Evolutionary conservation across 495 filamentous ascomycete species (phyloP).

Genomic region (Podospora anserina): DNA sequence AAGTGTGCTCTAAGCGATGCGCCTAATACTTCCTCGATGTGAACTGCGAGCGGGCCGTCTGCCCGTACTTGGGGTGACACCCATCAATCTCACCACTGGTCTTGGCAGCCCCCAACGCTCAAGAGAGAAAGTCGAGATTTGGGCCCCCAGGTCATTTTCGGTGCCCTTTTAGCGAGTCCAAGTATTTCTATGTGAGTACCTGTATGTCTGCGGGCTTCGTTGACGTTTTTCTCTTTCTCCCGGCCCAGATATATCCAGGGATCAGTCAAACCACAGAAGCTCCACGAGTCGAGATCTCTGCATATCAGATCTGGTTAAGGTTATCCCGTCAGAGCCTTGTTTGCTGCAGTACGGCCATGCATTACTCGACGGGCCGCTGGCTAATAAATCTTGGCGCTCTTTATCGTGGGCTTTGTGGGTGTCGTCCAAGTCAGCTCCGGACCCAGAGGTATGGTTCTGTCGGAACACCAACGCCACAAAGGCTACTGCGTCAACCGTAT

Average conservation of each 20-base stretch:
- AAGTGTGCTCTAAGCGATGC: not conserved
- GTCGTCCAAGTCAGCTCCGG: not conserved
- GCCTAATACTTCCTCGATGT: not conserved
- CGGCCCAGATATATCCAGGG: not conserved
- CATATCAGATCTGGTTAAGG: constrained; percentile 3
- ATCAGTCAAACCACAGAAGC: not conserved
- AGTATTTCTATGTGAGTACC: not conserved
- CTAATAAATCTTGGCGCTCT: not conserved
- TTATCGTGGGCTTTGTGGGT: not conserved
- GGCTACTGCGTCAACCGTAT: constrained; percentile 2
- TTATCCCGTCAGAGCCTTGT: constrained; percentile 11
- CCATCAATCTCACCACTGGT: not conserved
- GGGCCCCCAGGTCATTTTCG: not conserved
- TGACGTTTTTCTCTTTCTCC: not conserved
- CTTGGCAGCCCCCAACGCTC: not conserved
- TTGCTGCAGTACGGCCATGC: constrained; percentile 1
- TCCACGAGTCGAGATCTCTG: not conserved
- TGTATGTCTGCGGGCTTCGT: not conserved
- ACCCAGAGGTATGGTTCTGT: not conserved
- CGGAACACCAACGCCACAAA: not conserved
- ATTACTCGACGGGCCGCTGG: constrained; percentile 8
- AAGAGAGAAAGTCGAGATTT: not conserved
- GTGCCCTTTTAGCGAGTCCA: not conserved
- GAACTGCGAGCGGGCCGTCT: not conserved
- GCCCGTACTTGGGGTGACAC: not conserved